These are phyloP conservation scores for Ophiostoma angusticollis DNA, from an alignment of 2,329 filamentous ascomycete species.

Conservation along the genomic window DNA sequence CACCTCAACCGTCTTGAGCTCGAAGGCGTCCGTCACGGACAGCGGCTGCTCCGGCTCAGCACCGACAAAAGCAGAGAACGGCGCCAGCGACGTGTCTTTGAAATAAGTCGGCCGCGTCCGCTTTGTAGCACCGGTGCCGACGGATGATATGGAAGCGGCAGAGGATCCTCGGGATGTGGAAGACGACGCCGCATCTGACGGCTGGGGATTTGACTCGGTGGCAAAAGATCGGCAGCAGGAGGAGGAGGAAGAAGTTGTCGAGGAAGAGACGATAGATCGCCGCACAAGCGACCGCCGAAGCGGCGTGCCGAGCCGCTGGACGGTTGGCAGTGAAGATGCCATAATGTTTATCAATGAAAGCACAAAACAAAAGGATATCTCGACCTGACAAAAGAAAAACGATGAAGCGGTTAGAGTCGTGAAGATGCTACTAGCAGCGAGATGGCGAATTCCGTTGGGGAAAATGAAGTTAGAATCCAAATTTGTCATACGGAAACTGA, in stretches of 20 bases:
- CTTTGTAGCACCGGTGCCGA: slow-evolving; percentile 8
- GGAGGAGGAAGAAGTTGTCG: neutral
- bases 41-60: slow-evolving; percentile 30
- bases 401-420: too few species aligned
- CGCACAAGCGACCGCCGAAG: slow-evolving; percentile 11
- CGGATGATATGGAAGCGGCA: slow-evolving; percentile 5
- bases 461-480: neutral
- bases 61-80: slow-evolving; percentile 46
- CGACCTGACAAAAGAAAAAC: too few species aligned
- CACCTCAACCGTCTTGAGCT: slow-evolving; percentile 49
- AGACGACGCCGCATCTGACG: slow-evolving; percentile 6
- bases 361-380: neutral
- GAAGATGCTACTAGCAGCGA: too few species aligned
- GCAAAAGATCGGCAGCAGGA: slow-evolving; percentile 29
- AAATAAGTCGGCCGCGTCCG: slow-evolving; percentile 39
- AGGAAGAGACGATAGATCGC: too few species aligned
- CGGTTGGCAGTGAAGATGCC: slow-evolving; percentile 6
- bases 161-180: slow-evolving; percentile 13
- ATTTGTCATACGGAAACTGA: slow-evolving; percentile 6
- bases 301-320: slow-evolving; percentile 7
- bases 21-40: slow-evolving; percentile 41
- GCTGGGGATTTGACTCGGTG: slow-evolving; percentile 27
- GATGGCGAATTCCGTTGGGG: neutral
- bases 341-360: neutral
- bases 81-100: slow-evolving; percentile 43